Evolutionary conservation across 2,329 filamentous ascomycete genomes (phyloP).

Genomic region (Paramyrothecium sp.): DNA sequence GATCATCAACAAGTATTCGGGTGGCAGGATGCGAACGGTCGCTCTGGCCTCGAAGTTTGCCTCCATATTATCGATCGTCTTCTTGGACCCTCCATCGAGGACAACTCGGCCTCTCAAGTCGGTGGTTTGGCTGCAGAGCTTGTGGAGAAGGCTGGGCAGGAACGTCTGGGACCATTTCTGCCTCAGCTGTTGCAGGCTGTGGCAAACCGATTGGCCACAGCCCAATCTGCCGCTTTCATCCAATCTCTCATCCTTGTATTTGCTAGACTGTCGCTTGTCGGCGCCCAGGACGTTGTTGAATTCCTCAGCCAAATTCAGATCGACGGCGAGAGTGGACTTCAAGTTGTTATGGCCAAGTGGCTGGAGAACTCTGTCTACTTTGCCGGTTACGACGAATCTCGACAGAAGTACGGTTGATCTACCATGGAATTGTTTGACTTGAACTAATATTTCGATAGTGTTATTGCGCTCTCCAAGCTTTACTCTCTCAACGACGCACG

Average conservation of each 20-base stretch:
- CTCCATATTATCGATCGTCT: slow-evolving; percentile 91
- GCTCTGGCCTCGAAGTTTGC: slow-evolving; percentile 83
- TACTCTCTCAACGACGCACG: slow-evolving; percentile 84
- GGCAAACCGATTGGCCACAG: slow-evolving; percentile 77
- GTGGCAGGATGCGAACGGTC: slow-evolving; percentile 78
- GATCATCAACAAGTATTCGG: slow-evolving; percentile 86
- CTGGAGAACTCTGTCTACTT: slow-evolving; percentile 96
- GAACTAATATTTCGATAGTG: slow-evolving; percentile 49
- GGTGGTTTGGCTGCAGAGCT: slow-evolving; percentile 91
- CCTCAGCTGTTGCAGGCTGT: slow-evolving; percentile 87
- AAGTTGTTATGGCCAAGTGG: slow-evolving; percentile 92
- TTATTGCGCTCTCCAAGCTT: slow-evolving; percentile 88
- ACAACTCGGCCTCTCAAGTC: slow-evolving; percentile 93
- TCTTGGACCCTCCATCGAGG: slow-evolving; percentile 79
- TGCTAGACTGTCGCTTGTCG: slow-evolving; percentile 81
- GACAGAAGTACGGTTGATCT: slow-evolving; percentile 74
- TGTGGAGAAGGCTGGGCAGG: slow-evolving; percentile 91
- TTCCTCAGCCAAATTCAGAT: slow-evolving; percentile 87
- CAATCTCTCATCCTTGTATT: slow-evolving; percentile 96
- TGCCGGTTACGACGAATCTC: slow-evolving; percentile 96
- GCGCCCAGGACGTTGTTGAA: slow-evolving; percentile 84
- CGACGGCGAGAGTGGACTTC: slow-evolving; percentile 75
- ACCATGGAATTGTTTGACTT: background rate
- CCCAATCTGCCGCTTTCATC: slow-evolving; percentile 84
- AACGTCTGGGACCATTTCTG: slow-evolving; percentile 85